phyloP scores from a whole-genome alignment of 1,139 yeast genomes.

The Blastobotrys ciferrii region DNA sequence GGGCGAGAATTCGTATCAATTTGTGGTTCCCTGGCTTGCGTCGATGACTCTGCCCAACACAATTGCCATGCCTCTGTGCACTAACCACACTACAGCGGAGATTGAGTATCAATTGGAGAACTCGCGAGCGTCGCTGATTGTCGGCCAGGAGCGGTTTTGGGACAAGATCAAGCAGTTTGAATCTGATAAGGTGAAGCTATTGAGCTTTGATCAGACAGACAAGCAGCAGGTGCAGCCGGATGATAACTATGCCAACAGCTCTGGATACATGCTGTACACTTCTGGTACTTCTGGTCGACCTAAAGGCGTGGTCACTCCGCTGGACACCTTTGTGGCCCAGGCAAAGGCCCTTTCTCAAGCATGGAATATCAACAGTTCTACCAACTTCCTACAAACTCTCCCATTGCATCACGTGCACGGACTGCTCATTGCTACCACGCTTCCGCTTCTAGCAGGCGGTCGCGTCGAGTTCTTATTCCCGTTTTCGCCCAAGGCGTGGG shows the following conservation, averaged over 20 bases:
- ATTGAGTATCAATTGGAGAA: constrained; percentile 35
- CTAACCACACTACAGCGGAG: constrained; percentile 37
- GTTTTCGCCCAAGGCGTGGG: constrained; percentile 32
- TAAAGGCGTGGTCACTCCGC: constrained; percentile 40
- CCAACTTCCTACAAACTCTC: constrained; percentile 36
- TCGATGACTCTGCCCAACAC: constrained; percentile 33
- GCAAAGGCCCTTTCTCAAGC: constrained; percentile 36
- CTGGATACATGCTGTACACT: constrained; percentile 40
- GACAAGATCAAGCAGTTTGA: constrained; percentile 29
- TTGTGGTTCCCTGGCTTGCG: constrained; percentile 34
- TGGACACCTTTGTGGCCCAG: constrained; percentile 37
- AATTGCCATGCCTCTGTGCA: constrained; percentile 37
- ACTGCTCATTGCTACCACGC: constrained; percentile 36
- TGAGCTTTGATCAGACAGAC: constrained; percentile 22
- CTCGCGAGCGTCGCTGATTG: constrained; percentile 31
- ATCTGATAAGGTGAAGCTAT: constrained; percentile 14
- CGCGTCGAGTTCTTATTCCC: constrained; percentile 39
- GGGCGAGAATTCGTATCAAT: constrained; percentile 39
- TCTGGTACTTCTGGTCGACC: constrained; percentile 42
- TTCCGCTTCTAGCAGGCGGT: constrained; percentile 38
- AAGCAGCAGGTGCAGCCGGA: not conserved
- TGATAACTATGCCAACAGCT: constrained; percentile 9
- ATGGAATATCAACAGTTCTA: constrained; percentile 34
- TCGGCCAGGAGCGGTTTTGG: constrained; percentile 34
- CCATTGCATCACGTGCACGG: constrained; percentile 42